A percentile compares a stretch with the other conserved stretches of the same genome.
phyloP scores from a whole-genome alignment of 495 filamentous ascomycete genomes.

The Bacidia gigantensis region DNA sequence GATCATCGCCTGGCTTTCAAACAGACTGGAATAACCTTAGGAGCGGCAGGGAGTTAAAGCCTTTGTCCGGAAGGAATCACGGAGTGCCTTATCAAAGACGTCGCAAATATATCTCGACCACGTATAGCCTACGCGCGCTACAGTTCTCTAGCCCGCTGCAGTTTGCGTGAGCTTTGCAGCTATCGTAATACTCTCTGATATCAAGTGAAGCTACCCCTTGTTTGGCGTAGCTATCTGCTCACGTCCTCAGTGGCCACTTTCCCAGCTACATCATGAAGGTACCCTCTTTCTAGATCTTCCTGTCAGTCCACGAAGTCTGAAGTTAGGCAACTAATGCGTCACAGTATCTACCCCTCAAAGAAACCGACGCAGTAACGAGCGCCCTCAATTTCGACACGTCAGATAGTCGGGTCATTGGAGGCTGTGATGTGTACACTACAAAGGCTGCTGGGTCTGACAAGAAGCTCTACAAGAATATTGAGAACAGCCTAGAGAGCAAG shows the following conservation, averaged over 20 bases:
- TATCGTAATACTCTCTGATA: too few species aligned
- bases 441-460: conserved; percentile 91
- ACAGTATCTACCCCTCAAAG: conserved; percentile 80
- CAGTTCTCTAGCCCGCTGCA: too few species aligned
- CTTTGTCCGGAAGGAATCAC: conserved; percentile 1
- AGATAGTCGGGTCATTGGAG: conserved; percentile 77
- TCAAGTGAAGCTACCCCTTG: conserved; percentile 10
- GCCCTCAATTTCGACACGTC: conserved; percentile 88
- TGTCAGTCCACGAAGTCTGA: not conserved
- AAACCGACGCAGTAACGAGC: conserved; percentile 75
- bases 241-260: conserved; percentile 1
- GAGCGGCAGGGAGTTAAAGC: conserved; percentile 8
- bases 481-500: conserved; percentile 72
- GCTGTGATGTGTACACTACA: conserved; percentile 92
- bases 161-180: too few species aligned
- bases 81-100: not conserved
- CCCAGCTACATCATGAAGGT: conserved; percentile 13
- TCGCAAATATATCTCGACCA: too few species aligned
- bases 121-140: too few species aligned
- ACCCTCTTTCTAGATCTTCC: not conserved
- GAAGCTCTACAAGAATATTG: conserved; percentile 91
- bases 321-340: not conserved
- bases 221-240: conserved; percentile 1
- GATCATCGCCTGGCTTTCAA: conserved; percentile 27
- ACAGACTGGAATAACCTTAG: conserved; percentile 15